A percentile compares a stretch with the other conserved stretches of the same genome.
phyloP scores from a whole-genome alignment of 768 basidiomycete species.

The Calocybe cyanea region DNA sequence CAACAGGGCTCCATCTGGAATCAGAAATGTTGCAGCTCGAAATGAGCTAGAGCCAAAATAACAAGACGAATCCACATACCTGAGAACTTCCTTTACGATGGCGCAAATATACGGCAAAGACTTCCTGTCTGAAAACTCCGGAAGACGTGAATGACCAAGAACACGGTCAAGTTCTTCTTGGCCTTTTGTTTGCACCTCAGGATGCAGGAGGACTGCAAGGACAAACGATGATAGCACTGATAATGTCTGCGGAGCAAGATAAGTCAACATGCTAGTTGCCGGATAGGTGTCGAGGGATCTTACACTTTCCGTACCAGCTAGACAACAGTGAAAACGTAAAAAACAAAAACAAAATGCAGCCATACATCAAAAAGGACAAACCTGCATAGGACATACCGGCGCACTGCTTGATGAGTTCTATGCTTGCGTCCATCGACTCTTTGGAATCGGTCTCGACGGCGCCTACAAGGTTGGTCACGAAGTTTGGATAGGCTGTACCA shows the following conservation, averaged over 20 bases:
- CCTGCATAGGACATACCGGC: conserved; percentile 38
- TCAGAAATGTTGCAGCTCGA: neutral
- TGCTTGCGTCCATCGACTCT: conserved; percentile 15
- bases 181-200: conserved; percentile 28
- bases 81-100: conserved; percentile 34
- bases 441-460: conserved; percentile 20
- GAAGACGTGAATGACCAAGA: conserved; percentile 25
- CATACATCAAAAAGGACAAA: no score
- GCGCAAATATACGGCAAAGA: conserved; percentile 40
- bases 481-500: conserved; percentile 30
- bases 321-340: no score
- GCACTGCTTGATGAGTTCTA: conserved; percentile 30
- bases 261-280: no score
- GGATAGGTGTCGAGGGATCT: conserved; percentile 2
- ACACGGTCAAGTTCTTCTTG: conserved; percentile 28
- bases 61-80: conserved; percentile 16
- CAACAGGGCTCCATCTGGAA: conserved; percentile 29
- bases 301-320: conserved; percentile 43
- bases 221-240: conserved; percentile 32
- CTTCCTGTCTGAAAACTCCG: conserved; percentile 24
- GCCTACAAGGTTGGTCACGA: conserved; percentile 27
- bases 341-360: no score
- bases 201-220: conserved; percentile 31
- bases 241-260: conserved; percentile 21
- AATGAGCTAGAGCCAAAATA: neutral